Percentiles rank a stretch among this genome's conserved stretches.
Conservation (phyloP, 2,329 filamentous ascomycete genomes). For the Penicillium sp. region DNA sequence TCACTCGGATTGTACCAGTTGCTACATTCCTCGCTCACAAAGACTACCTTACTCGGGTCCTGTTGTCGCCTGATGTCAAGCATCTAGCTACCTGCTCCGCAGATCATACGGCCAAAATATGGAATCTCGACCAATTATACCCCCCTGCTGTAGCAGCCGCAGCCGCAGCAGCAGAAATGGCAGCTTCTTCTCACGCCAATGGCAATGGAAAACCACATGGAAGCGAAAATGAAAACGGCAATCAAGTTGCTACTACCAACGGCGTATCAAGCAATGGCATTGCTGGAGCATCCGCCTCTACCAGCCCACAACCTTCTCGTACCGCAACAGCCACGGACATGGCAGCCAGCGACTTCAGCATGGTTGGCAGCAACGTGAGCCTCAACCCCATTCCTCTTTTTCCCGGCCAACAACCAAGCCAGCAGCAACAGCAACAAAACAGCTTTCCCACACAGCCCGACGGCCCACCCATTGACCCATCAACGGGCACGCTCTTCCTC, state of each 20-base stretch:
- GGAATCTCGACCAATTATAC: conserved; percentile 76
- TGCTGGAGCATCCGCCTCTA: no score
- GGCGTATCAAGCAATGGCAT: conserved; percentile 4
- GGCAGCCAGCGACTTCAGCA: conserved; percentile 13
- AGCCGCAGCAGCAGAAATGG: conserved; percentile 19
- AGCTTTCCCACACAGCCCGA: conserved; percentile 33
- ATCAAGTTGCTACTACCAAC: background rate
- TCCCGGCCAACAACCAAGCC: conserved; percentile 22
- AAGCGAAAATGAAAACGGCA: background rate
- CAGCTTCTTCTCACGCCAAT: conserved; percentile 1
- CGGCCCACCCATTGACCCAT: conserved; percentile 38
- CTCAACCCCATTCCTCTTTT: conserved; percentile 13
- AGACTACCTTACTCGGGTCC: conserved; percentile 86
- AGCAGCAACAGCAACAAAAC: conserved; percentile 11
- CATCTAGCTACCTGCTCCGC: conserved; percentile 91
- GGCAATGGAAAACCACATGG: conserved; percentile 9
- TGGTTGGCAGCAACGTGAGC: conserved; percentile 1
- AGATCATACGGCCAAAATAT: conserved; percentile 93
- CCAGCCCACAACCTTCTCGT: background rate
- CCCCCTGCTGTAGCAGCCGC: conserved; percentile 35
- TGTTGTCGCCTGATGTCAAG: conserved; percentile 89
- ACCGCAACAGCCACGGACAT: conserved; percentile 9
- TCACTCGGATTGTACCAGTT: conserved; percentile 78
- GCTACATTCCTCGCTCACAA: conserved; percentile 88
- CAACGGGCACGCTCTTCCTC: conserved; percentile 62